A percentile compares a stretch with the other conserved stretches of the same genome.
Conservation (phyloP, 2,329 filamentous ascomycete species). For the Huntiella moniliformis region DNA sequence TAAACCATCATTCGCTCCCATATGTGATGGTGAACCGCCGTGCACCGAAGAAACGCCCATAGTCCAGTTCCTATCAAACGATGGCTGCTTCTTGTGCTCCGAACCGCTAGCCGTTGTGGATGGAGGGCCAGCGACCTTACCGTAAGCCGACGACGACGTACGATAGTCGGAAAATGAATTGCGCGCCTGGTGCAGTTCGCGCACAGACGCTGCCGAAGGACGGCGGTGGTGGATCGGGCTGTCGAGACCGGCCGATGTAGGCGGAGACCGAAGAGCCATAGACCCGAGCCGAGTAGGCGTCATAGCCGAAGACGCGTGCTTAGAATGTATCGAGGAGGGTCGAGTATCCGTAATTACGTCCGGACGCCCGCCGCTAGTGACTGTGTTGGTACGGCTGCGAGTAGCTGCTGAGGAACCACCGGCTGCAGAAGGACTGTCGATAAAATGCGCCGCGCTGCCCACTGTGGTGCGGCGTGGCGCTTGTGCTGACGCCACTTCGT, state of each 20-base stretch:
- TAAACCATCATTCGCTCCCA: too few relatives aligned
- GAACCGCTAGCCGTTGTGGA: slow-evolving; percentile 14
- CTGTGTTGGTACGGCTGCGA: slow-evolving; percentile 38
- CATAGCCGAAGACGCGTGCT: slow-evolving; percentile 30
- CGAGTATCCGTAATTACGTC: slow-evolving; percentile 21
- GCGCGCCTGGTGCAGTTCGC: slow-evolving; percentile 65
- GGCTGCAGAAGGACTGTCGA: slow-evolving; percentile 20
- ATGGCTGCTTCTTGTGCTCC: slow-evolving; percentile 44
- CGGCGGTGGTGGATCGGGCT: slow-evolving; percentile 30
- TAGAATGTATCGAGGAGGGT: slow-evolving; percentile 27
- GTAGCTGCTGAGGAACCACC: slow-evolving; percentile 26
- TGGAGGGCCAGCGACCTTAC: slow-evolving; percentile 30
- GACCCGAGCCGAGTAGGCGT: slow-evolving; percentile 27
- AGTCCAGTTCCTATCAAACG: slow-evolving; percentile 54
- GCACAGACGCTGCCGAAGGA: slow-evolving; percentile 65
- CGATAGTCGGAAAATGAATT: slow-evolving; percentile 12
- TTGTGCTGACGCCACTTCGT: slow-evolving; percentile 47
- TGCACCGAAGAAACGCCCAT: slow-evolving; percentile 30
- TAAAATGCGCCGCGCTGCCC: slow-evolving; percentile 25
- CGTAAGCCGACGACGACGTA: slow-evolving; percentile 69
- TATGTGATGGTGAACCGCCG: neutral
- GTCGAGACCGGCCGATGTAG: slow-evolving; percentile 17
- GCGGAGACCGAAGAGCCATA: slow-evolving; percentile 9
- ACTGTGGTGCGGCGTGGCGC: slow-evolving; percentile 30
- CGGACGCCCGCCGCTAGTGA: slow-evolving; percentile 28